These are phyloP conservation scores for Medicago arabica DNA, from an alignment of 306 rosid species.

Conservation along the genomic window DNA sequence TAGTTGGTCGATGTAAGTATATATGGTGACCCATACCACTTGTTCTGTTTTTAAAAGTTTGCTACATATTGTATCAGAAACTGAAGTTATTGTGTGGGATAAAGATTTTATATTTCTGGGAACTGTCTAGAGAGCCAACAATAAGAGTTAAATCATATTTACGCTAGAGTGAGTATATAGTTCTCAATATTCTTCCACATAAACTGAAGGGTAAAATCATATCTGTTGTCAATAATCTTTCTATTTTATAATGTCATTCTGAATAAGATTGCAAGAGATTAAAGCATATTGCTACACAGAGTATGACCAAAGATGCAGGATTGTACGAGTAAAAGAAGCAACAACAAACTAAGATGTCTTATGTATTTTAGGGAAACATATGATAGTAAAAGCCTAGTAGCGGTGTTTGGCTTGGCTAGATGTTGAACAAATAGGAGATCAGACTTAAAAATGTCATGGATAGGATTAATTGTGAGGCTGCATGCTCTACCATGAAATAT, in stretches of 20 bases:
- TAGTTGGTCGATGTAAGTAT: not conserved
- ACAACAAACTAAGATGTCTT: slow-evolving; percentile 3
- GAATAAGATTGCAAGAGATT: not conserved
- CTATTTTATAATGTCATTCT: not conserved
- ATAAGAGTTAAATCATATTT: slow-evolving; percentile 10
- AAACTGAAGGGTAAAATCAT: not conserved
- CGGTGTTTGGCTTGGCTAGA: not conserved
- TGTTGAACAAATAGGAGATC: slow-evolving; percentile 9
- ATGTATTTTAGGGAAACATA: not conserved
- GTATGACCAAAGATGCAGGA: not conserved
- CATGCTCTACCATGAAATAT: slow-evolving; percentile 23
- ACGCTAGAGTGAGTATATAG: not conserved
- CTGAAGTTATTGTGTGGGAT: not conserved
- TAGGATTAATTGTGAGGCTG: slow-evolving; percentile 15
- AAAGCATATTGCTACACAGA: slow-evolving; percentile 7
- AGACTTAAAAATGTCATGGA: slow-evolving; percentile 15
- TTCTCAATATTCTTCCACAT: slow-evolving; percentile 7
- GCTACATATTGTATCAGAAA: slow-evolving; percentile 11
- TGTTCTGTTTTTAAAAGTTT: not conserved
- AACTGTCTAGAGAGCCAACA: slow-evolving; percentile 11
- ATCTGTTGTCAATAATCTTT: not conserved
- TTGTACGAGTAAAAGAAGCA: not conserved
- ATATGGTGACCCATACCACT: not conserved
- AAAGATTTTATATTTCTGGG: not conserved
- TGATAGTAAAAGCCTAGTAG: slow-evolving; percentile 1